Evolutionary conservation across 768 basidiomycete species (phyloP), one percentile per base, ranked within the genome.

Genomic region (Mycena albidolilacea): DNA sequence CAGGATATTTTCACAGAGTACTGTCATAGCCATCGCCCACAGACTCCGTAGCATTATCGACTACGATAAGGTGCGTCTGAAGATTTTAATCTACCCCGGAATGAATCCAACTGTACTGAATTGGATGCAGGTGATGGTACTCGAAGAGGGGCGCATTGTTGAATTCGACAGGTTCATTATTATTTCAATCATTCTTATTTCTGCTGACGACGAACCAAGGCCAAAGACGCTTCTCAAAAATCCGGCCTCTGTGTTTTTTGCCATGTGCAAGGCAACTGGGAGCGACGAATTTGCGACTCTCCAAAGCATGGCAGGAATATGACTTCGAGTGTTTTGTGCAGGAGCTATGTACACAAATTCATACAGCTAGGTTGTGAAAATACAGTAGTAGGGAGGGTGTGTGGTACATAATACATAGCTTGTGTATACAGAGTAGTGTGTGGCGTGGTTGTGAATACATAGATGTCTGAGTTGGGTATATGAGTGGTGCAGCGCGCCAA

Each of bases 11-110:
- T 89, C 92, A 3, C 87, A 91, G 15, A 94, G 92, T 79, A 96
- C 94, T 0, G 93, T 95, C 71, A 82, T 95, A 43, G 95, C 94
- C 3, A 95, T 96, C 65, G 94, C 95, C 8, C 94, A 95, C 82
- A 88, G 92, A 17, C 84, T 94, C 66, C 87, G 92, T 15, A 48
- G 46, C 17, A 48, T 48, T 4, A 48, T 48, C 46, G 46, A 48
- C 46, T 48, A 48, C 46, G 46, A 48, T 19, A 14, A 19, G 46
- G 43, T 44, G 43, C 11, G 43, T 44, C 43, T 15, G 43, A 10
- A 0, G 43, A 30, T 30, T 44, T 15, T 1, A 5, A 15, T 44
- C 3, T 5, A 1, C 43, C 11, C 43, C 1, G 3, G 9, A 44
- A 11, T 7, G 9, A 44, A 15, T 11, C 9, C 11, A 7, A 15